Evolutionary conservation across 371 early-diverging fungal species (phyloP), one percentile per base, ranked within the genome.

Genomic region (Lichtheimia hyalospora): DNA sequence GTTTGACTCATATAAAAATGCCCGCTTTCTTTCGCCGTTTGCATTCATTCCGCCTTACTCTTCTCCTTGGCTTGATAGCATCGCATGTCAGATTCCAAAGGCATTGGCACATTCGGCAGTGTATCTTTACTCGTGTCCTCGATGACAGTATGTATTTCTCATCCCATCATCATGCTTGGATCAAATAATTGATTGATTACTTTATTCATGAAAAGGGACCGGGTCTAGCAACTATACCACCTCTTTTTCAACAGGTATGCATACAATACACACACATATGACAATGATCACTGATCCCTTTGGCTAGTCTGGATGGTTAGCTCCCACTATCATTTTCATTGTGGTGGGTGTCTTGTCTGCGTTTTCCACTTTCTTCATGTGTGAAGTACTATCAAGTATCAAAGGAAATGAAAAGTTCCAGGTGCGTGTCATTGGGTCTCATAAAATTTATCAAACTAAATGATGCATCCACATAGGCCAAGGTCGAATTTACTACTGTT

Each of bases 381-480:
- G 89, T 58, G 93, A 93, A 61, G 88, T 89, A 12, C 83, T 93
- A 79, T 88, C 90, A 49, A 84, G 82, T 49, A 84, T 91, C 41
- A 85, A 87, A 8, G 93, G 92, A 16, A 93, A 92, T 69, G 84
- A 85, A 51, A 77, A 83, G 27, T 84, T 87, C 51, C 84, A 87
- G 59, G 84, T 80, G 18, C 10, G 34, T 34, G 34, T 8, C 34
- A 34, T 34, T 8, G 10, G 63, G 54, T 43, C 3, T 20, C 14
- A 21, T 15, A n/a, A 28, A 51, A 41, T 28, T 59, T 34, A 34
- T 34, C 34, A 34, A 10, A 34, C 18, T 54, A 6, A n/a, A 40
- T 41, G 10, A 40, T 54, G 5, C 6, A 55, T 28, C 12, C 61
- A 23, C 21, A 52, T 48, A 73, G 71, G 71, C 73, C 13, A 72